These are phyloP conservation scores for Rhizopogon salebrosus DNA, from an alignment of 768 basidiomycete species.

Conservation along the genomic window DNA sequence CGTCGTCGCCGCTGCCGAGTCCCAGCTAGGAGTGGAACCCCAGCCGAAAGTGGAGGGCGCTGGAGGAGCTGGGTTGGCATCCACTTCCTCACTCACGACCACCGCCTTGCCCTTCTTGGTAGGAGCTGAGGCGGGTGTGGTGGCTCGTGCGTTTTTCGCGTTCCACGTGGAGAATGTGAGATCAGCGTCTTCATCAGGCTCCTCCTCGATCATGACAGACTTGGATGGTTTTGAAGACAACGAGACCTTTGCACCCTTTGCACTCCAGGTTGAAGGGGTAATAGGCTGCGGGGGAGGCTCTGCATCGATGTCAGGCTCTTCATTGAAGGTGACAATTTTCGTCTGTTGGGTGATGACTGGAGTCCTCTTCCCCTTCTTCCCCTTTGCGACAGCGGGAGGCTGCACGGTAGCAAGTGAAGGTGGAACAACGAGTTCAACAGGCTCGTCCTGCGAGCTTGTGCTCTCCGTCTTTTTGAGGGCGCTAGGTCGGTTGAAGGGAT, in stretches of 20 bases:
- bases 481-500: background rate
- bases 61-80: slow-evolving; percentile 5
- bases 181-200: slow-evolving; percentile 21
- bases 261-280: slow-evolving; percentile 14
- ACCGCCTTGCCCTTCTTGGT: slow-evolving; percentile 9
- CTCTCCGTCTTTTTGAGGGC: slow-evolving; percentile 1
- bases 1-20: background rate
- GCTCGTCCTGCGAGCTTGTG: background rate
- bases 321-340: slow-evolving; percentile 11
- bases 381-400: slow-evolving; percentile 7
- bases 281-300: slow-evolving; percentile 13
- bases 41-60: slow-evolving; percentile 4
- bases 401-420: background rate
- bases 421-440: background rate
- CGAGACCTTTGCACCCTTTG: slow-evolving; percentile 8
- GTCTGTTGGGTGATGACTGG: slow-evolving; percentile 9
- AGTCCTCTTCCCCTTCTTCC: slow-evolving; percentile 23
- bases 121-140: background rate
- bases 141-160: background rate
- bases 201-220: slow-evolving; percentile 21
- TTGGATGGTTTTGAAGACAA: slow-evolving; percentile 18
- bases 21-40: slow-evolving; percentile 12
- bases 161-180: slow-evolving; percentile 3
- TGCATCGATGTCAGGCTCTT: slow-evolving; percentile 13
- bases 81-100: slow-evolving; percentile 9